phyloP scores from a whole-genome alignment of 75 land plant genomes.

The Isoetes taiwanensis region DNA sequence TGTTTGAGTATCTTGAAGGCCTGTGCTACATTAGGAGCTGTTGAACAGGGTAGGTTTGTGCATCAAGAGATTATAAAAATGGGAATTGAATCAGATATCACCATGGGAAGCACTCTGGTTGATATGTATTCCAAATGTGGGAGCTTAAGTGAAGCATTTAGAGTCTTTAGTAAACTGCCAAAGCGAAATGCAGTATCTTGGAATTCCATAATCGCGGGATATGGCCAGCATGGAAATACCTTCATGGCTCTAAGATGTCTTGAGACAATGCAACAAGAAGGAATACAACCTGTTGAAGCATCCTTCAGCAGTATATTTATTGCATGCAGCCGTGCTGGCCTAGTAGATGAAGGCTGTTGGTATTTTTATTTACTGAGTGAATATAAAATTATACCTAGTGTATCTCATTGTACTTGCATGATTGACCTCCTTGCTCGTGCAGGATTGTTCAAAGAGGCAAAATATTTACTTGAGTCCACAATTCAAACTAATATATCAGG shows the following conservation, averaged over 20 bases:
- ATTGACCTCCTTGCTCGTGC: constrained; percentile 15
- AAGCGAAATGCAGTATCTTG: constrained; percentile 14
- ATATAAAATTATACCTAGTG: constrained; percentile 12
- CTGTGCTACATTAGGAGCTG: too few species aligned
- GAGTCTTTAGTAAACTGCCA: constrained; percentile 1
- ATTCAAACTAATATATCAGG: too few species aligned
- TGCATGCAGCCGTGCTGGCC: constrained; percentile 19
- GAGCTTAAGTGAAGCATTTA: not conserved
- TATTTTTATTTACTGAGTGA: constrained; percentile 12
- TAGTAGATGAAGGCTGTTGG: constrained; percentile 11
- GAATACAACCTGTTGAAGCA: constrained; percentile 10
- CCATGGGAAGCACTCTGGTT: too few species aligned
- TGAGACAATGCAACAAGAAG: constrained; percentile 1
- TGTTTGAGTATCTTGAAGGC: constrained; percentile 17
- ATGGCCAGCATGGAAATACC: constrained; percentile 14
- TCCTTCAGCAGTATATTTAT: constrained; percentile 16
- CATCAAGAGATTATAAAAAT: too few species aligned
- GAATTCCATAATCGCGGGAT: constrained; percentile 18
- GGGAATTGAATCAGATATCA: too few species aligned
- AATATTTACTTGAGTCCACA: not conserved
- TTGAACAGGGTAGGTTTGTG: too few species aligned
- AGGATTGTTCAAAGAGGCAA: not conserved
- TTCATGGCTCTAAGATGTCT: constrained; percentile 8
- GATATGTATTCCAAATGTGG: constrained; percentile 20
- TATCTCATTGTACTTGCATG: constrained; percentile 21